Percentiles rank a stretch among this genome's conserved stretches.
phyloP scores from a whole-genome alignment of 139 green algal genomes.

The Coelastrella sp. region DNA sequence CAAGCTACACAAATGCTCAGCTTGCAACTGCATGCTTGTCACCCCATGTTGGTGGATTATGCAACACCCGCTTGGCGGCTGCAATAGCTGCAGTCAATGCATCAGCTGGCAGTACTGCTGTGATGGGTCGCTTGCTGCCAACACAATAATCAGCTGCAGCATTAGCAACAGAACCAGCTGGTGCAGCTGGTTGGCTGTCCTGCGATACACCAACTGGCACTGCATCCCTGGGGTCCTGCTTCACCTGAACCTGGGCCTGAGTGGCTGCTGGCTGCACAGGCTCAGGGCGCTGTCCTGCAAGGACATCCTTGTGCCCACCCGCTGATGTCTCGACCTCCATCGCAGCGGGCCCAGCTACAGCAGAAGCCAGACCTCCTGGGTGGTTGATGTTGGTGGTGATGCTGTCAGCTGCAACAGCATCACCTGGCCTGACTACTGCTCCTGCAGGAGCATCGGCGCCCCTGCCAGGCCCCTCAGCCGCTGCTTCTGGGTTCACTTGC shows the following conservation, averaged over 20 bases:
- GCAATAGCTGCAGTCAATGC: not conserved
- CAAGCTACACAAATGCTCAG: not conserved
- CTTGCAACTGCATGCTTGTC: not conserved
- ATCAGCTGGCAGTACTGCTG: not conserved
- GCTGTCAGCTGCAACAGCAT: not conserved
- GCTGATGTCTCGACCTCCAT: not conserved
- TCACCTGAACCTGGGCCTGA: no score
- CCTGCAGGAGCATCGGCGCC: not conserved
- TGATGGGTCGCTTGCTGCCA: constrained; percentile 29
- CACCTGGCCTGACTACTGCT: not conserved
- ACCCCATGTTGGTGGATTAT: not conserved
- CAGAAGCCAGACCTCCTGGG: not conserved
- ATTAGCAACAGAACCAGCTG: not conserved
- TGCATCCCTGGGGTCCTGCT: no score
- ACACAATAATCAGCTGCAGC: not conserved
- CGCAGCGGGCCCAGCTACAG: not conserved
- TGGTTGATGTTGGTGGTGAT: no score
- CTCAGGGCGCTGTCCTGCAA: no score
- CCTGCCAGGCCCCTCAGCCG: not conserved
- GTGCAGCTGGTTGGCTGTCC: not conserved
- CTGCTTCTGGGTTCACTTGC: constrained; percentile 3
- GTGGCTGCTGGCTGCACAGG: no score
- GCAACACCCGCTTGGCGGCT: constrained; percentile 31
- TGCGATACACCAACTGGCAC: not conserved
- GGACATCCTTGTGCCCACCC: no score